A percentile compares a stretch with the other conserved stretches of the same genome.
These are phyloP conservation scores for Xylona heveae DNA, from an alignment of 495 filamentous ascomycete genomes.

Conservation along the genomic window DNA sequence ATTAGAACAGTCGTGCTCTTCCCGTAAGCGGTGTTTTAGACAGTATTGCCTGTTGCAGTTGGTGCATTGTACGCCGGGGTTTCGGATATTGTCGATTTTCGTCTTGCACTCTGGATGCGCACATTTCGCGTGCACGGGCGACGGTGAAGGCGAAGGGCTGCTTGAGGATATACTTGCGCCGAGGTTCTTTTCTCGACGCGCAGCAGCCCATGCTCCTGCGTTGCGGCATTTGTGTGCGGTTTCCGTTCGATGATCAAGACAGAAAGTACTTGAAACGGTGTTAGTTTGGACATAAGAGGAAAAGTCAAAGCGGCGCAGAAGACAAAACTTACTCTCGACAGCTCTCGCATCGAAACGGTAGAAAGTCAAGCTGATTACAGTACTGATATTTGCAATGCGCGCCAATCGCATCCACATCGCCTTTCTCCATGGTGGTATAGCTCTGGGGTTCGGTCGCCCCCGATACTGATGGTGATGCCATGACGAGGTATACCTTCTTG, in stretches of 20 bases:
- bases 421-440: conserved; percentile 40
- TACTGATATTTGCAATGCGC: conserved; percentile 76
- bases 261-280: conserved; percentile 42
- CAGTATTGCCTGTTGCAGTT: conserved; percentile 76
- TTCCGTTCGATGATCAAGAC: conserved; percentile 87
- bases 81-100: conserved; percentile 55
- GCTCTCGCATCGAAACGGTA: conserved; percentile 85
- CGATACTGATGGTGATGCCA: no score
- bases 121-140: conserved; percentile 48
- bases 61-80: conserved; percentile 60
- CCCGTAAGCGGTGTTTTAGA: conserved; percentile 68
- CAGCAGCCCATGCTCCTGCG: conserved; percentile 65
- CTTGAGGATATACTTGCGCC: conserved; percentile 6
- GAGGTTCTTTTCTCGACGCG: conserved; percentile 25
- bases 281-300: conserved; percentile 1
- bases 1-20: conserved; percentile 73
- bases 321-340: conserved; percentile 30
- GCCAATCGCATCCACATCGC: conserved; percentile 61
- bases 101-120: conserved; percentile 61
- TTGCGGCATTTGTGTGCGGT: conserved; percentile 59
- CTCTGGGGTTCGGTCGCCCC: conserved; percentile 13
- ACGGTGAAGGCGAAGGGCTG: conserved; percentile 21
- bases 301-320: background rate
- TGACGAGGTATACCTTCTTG: no score
- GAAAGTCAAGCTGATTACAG: conserved; percentile 90